phyloP scores from a whole-genome alignment of 306 rosid genomes.

The Castanopsis chinensis region DNA sequence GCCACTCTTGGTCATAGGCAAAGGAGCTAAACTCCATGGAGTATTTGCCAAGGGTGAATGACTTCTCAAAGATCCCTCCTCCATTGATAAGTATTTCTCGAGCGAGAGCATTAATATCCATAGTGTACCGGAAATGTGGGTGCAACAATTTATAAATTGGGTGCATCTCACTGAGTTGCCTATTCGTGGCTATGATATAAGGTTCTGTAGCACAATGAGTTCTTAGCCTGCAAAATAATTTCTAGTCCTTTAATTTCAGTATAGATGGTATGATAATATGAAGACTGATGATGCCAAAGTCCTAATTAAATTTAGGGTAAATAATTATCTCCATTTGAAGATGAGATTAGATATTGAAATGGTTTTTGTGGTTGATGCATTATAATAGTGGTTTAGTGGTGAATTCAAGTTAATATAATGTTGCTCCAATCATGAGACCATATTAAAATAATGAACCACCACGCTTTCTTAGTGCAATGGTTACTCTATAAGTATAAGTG shows the following conservation, averaged over 20 bases:
- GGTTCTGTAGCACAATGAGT: constrained; percentile 84
- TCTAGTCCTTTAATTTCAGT: background rate
- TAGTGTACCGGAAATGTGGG: constrained; percentile 88
- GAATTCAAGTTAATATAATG: no score
- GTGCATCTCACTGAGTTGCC: constrained; percentile 83
- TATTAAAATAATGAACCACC: no score
- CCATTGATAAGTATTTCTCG: constrained; percentile 61
- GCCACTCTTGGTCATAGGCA: constrained; percentile 69
- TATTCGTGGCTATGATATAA: constrained; percentile 68
- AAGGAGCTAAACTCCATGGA: constrained; percentile 51
- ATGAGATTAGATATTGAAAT: no score
- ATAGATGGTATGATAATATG: background rate
- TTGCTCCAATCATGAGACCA: no score
- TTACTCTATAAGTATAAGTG: no score
- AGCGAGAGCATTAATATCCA: constrained; percentile 88
- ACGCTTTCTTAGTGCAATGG: no score
- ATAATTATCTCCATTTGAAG: no score
- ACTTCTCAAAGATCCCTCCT: constrained; percentile 53
- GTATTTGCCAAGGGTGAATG: constrained; percentile 51
- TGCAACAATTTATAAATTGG: constrained; percentile 72
- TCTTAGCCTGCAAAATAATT: constrained; percentile 51
- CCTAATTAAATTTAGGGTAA: no score
- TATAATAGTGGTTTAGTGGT: no score
- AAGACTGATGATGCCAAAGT: no score
- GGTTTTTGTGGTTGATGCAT: no score